phyloP scores from a whole-genome alignment of 495 filamentous ascomycete genomes.

The Cryomyces minteri region DNA sequence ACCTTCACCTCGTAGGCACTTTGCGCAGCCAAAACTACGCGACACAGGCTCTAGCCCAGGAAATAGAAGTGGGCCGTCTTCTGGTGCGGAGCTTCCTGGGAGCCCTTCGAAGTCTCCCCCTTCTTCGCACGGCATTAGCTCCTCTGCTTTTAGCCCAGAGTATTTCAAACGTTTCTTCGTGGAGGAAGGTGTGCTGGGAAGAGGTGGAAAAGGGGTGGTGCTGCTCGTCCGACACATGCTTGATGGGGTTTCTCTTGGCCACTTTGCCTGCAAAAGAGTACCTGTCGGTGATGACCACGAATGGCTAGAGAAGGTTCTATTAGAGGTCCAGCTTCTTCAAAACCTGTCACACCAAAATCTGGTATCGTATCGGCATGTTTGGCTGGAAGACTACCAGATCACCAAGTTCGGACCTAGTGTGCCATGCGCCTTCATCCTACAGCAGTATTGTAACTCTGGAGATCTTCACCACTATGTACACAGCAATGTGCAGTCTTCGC shows the following conservation, averaged over 20 bases:
- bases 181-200: slow-evolving; percentile 66
- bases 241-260: slow-evolving; percentile 67
- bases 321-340: slow-evolving; percentile 83
- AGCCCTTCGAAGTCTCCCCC: slow-evolving; percentile 25
- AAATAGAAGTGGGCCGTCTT: slow-evolving; percentile 16
- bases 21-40: slow-evolving; percentile 20
- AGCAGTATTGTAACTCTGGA: slow-evolving; percentile 94
- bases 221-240: slow-evolving; percentile 78
- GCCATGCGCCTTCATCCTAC: slow-evolving; percentile 88
- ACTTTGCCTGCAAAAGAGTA: slow-evolving; percentile 93
- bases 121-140: slow-evolving; percentile 49
- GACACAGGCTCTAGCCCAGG: slow-evolving; percentile 7
- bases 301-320: slow-evolving; percentile 86
- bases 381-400: slow-evolving; percentile 78
- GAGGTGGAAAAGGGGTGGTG: slow-evolving; percentile 88
- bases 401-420: slow-evolving; percentile 76
- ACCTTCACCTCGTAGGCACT: slow-evolving; percentile 32
- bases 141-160: slow-evolving; percentile 69
- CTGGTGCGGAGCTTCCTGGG: slow-evolving; percentile 22
- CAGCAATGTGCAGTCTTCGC: slow-evolving; percentile 36
- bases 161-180: slow-evolving; percentile 89
- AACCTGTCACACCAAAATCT: slow-evolving; percentile 84
- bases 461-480: slow-evolving; percentile 76
- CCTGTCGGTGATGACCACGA: slow-evolving; percentile 87
- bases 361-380: slow-evolving; percentile 94